These are phyloP conservation scores for Colletotrichum karsti DNA, from an alignment of 2,329 filamentous ascomycete species.

Conservation along the genomic window DNA sequence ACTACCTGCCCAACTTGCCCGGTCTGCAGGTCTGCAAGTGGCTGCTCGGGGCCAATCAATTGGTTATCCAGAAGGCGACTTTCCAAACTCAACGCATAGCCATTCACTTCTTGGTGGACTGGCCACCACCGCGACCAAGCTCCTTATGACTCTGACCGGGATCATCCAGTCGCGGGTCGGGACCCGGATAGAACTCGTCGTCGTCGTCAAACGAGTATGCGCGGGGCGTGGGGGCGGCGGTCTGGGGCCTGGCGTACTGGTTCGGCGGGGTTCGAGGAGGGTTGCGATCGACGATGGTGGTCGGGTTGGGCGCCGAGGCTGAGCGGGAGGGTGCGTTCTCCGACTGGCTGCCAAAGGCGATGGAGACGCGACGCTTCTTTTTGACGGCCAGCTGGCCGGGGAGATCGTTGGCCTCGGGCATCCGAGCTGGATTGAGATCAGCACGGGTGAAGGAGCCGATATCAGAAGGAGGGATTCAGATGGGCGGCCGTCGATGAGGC, in stretches of 20 bases:
- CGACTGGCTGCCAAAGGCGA: not conserved
- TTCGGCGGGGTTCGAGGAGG: constrained; percentile 4
- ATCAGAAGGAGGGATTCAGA: not conserved
- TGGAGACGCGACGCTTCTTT: not conserved
- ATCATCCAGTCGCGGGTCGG: not conserved
- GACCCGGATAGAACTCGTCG: constrained; percentile 13
- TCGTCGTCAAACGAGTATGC: constrained; percentile 15
- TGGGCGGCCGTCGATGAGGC: not conserved
- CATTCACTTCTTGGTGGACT: no score
- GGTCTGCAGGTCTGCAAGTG: no score
- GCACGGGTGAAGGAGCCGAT: not conserved
- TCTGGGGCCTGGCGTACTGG: not conserved
- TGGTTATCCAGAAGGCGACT: no score
- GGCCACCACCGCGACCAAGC: not conserved
- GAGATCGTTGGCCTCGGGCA: not conserved
- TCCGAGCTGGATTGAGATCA: not conserved
- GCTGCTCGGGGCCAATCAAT: no score
- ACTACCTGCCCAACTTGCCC: no score
- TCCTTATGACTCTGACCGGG: not conserved
- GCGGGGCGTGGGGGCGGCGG: constrained; percentile 1
- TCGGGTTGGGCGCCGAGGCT: not conserved
- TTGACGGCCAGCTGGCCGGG: not conserved
- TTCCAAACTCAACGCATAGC: no score
- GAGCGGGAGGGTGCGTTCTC: not conserved
- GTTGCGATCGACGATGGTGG: not conserved